Evolutionary conservation across 805 yeast genomes (phyloP).

Genomic region (Hemisphaericaspora nanyangensis): DNA sequence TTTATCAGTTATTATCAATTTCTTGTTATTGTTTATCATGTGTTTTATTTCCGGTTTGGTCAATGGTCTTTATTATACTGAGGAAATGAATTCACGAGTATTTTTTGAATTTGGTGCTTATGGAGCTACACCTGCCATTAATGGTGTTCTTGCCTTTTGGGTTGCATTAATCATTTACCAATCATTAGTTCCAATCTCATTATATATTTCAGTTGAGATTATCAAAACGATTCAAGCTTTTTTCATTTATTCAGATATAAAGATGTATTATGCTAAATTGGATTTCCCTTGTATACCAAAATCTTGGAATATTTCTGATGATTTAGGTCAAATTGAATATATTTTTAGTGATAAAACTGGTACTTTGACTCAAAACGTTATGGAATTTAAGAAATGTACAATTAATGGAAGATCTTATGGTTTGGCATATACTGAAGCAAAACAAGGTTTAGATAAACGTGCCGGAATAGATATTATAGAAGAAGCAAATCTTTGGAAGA

Average conservation of each 20-base stretch:
- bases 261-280: slow-evolving; percentile 63
- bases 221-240: slow-evolving; percentile 74
- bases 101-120: slow-evolving; percentile 61
- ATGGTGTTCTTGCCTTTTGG: slow-evolving; percentile 66
- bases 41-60: slow-evolving; percentile 69
- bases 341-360: slow-evolving; percentile 84
- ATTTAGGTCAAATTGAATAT: slow-evolving; percentile 79
- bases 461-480: slow-evolving; percentile 57
- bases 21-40: slow-evolving; percentile 54
- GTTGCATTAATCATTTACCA: slow-evolving; percentile 74
- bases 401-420: slow-evolving; percentile 68
- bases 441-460: slow-evolving; percentile 66
- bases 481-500: slow-evolving; percentile 41
- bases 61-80: slow-evolving; percentile 60
- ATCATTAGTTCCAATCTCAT: slow-evolving; percentile 74
- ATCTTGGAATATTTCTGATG: slow-evolving; percentile 81
- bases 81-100: slow-evolving; percentile 40
- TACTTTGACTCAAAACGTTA: slow-evolving; percentile 75
- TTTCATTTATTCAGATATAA: slow-evolving; percentile 66
- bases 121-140: slow-evolving; percentile 56
- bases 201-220: slow-evolving; percentile 74
- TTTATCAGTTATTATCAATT: slow-evolving; percentile 61
- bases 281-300: slow-evolving; percentile 80
- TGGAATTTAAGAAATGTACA: slow-evolving; percentile 79
- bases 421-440: slow-evolving; percentile 73